Evolutionary conservation across 202 grass and related monocot genomes (phyloP).

Genomic region (Thinopyrum obtusiflorum): DNA sequence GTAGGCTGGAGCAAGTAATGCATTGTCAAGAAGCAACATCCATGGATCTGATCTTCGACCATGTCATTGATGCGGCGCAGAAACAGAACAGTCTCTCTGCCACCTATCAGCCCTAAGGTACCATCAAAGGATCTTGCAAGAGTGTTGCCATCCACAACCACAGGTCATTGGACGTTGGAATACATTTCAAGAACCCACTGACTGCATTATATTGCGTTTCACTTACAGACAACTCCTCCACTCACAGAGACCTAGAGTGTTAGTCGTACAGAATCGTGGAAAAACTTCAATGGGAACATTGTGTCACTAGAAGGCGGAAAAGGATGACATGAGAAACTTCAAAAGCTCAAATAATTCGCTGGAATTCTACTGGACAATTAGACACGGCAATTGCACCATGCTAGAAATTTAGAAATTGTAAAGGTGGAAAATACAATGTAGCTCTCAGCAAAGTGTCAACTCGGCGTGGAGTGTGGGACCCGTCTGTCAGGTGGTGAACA

Average conservation of each 20-base stretch:
- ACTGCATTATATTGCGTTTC: not conserved
- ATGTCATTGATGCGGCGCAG: constrained; percentile 84
- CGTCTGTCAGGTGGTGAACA: no score
- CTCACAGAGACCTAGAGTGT: no score
- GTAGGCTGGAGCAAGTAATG: no score
- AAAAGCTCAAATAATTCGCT: not conserved
- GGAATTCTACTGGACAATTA: not conserved
- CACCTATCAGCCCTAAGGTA: not conserved
- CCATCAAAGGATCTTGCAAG: not conserved
- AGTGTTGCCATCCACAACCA: not conserved
- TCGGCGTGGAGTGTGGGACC: no score
- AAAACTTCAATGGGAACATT: no score
- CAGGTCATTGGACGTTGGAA: no score
- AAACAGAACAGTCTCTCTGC: constrained; percentile 22
- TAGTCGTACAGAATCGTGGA: no score
- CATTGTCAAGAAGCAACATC: constrained; percentile 36
- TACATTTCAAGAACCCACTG: not conserved
- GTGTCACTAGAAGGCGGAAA: no score
- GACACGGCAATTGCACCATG: not conserved
- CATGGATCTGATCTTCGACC: constrained; percentile 84
- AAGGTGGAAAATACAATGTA: not conserved
- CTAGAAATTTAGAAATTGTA: not conserved
- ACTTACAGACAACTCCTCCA: no score
- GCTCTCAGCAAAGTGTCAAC: no score
- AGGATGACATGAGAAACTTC: not conserved